These are phyloP conservation scores for Iberis pinnata DNA, from an alignment of 345 rosid genomes.

Conservation along the genomic window DNA sequence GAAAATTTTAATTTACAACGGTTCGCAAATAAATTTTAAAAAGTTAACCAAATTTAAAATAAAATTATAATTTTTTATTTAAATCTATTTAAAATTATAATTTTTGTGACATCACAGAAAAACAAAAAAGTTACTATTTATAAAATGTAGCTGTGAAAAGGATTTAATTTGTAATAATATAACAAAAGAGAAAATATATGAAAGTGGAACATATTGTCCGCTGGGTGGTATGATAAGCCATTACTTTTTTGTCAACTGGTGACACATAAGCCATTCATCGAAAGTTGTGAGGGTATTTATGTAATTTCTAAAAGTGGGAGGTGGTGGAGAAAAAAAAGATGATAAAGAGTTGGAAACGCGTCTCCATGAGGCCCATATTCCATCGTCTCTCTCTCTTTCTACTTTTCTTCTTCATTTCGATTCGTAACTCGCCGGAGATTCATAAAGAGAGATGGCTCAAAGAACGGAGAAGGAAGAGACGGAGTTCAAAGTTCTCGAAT, in stretches of 20 bases:
- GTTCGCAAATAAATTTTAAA: no score
- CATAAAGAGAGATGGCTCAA: conserved; percentile 49
- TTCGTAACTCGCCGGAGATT: conserved; percentile 5
- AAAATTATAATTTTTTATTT: no score
- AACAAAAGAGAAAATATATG: background rate
- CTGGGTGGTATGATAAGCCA: conserved; percentile 23
- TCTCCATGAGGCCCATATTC: conserved; percentile 81
- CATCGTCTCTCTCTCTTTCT: conserved; percentile 1
- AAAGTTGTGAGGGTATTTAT: conserved; percentile 30
- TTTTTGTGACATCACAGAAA: no score
- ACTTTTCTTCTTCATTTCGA: background rate
- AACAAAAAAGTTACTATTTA: no score
- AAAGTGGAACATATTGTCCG: conserved; percentile 14
- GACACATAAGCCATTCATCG: conserved; percentile 10
- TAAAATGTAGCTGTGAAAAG: no score
- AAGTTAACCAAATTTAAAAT: no score
- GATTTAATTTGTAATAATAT: no score
- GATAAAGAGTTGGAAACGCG: conserved; percentile 71
- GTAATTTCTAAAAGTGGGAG: conserved; percentile 27
- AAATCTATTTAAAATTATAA: no score
- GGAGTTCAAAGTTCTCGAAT: conserved; percentile 83
- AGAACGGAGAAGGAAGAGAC: conserved; percentile 92
- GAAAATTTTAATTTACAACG: no score
- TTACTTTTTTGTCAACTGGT: conserved; percentile 14
- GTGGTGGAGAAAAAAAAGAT: conserved; percentile 30